Conservation (phyloP, 1,139 yeast species). For the Candida albicans region DNA sequence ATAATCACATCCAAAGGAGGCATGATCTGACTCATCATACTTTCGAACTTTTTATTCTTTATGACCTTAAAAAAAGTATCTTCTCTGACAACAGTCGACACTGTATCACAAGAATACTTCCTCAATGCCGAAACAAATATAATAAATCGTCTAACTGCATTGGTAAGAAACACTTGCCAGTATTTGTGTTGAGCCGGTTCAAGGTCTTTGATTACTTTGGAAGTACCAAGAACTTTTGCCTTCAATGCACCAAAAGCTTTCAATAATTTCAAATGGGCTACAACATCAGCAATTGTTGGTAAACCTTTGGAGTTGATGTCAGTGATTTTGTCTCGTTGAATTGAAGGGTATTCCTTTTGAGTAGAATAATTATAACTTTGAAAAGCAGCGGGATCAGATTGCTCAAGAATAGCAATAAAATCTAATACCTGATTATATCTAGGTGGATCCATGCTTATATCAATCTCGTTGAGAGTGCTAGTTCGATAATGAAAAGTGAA, state of each 20-base stretch:
- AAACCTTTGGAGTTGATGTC: not conserved
- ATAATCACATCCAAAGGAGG: conserved; percentile 41
- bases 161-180: conserved; percentile 31
- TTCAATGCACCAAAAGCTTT: conserved; percentile 28
- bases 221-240: conserved; percentile 12
- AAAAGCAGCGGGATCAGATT: not conserved
- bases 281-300: conserved; percentile 3
- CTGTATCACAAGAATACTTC: not conserved
- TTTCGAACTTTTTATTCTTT: not conserved
- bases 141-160: conserved; percentile 31
- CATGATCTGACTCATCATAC: not conserved
- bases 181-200: conserved; percentile 16
- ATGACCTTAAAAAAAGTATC: not conserved
- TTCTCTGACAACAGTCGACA: not conserved
- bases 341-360: not conserved
- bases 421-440: not conserved
- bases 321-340: not conserved
- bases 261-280: conserved; percentile 34
- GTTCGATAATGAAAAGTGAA: too few relatives aligned
- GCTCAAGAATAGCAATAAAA: conserved; percentile 2
- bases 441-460: too few relatives aligned
- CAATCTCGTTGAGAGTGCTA: too few relatives aligned
- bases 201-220: conserved; percentile 8
- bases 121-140: conserved; percentile 25
- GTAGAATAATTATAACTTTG: not conserved